Evolutionary conservation across 2,329 filamentous ascomycete species (phyloP).

Genomic region (Alternaria sp.): DNA sequence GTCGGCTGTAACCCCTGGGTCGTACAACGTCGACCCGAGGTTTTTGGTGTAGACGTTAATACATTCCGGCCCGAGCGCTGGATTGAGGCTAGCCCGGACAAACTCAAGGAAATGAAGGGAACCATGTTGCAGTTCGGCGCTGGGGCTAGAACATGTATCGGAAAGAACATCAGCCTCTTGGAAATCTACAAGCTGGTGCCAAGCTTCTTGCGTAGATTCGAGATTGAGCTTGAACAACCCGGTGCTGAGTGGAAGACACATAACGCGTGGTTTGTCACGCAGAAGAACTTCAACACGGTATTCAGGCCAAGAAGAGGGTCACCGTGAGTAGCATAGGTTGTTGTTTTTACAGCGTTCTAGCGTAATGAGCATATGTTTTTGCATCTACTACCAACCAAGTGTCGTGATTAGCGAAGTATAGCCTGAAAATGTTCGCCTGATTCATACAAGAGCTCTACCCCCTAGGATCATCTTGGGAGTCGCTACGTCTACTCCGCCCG

Average conservation of each 20-base stretch:
- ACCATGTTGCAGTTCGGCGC: slow-evolving; percentile 79
- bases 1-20: slow-evolving; percentile 81
- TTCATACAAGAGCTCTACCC: background rate
- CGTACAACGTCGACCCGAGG: slow-evolving; percentile 70
- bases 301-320: slow-evolving; percentile 47
- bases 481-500: slow-evolving; percentile 15
- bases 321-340: background rate
- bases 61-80: slow-evolving; percentile 74
- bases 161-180: slow-evolving; percentile 61
- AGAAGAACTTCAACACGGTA: slow-evolving; percentile 55
- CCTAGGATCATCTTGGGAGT: background rate
- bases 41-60: slow-evolving; percentile 75
- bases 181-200: slow-evolving; percentile 63
- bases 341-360: slow-evolving; percentile 11
- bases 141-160: slow-evolving; percentile 73
- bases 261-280: slow-evolving; percentile 64
- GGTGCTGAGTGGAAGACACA: slow-evolving; percentile 56
- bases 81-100: slow-evolving; percentile 62
- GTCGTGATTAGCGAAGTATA: background rate
- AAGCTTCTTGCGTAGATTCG: slow-evolving; percentile 70
- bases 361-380: background rate
- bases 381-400: background rate
- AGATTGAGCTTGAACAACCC: slow-evolving; percentile 56
- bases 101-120: slow-evolving; percentile 71
- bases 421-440: background rate